phyloP scores from a whole-genome alignment of 345 rosid species.

The Salix koriyanagi region DNA sequence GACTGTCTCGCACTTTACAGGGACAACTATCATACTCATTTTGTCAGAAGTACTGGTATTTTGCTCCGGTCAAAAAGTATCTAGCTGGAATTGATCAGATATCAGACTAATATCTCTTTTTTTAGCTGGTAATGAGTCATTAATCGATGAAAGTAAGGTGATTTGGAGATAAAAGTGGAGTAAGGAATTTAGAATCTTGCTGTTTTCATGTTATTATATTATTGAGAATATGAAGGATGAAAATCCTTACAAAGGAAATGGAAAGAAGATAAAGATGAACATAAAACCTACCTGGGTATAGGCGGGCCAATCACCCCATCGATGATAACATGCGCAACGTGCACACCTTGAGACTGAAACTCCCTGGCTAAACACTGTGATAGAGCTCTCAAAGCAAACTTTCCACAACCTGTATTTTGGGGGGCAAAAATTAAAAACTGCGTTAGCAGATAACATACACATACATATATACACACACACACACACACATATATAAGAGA shows the following conservation, averaged over 20 bases:
- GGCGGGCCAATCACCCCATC: conserved; percentile 80
- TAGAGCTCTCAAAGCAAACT: conserved; percentile 80
- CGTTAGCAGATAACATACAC: not conserved
- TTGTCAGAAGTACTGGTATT: no score
- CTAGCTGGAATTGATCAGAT: no score
- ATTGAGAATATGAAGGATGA: no score
- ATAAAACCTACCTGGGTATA: conserved; percentile 47
- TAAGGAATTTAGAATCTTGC: not conserved
- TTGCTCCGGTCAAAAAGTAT: no score
- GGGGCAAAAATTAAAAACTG: not conserved
- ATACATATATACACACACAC: no score
- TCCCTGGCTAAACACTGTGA: conserved; percentile 83
- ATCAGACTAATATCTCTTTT: not conserved
- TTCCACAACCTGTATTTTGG: conserved; percentile 63
- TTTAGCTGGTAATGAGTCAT: not conserved
- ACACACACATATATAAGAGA: no score
- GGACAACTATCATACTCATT: no score
- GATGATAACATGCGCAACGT: conserved; percentile 81
- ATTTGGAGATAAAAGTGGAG: not conserved
- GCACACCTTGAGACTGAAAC: conserved; percentile 72
- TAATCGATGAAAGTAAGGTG: not conserved
- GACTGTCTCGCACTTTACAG: no score
- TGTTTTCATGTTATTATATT: no score
- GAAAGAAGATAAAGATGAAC: not conserved
- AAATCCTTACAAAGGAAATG: not conserved